Conservation (phyloP, 2,329 filamentous ascomycete genomes). For the Cladosporium velox region DNA sequence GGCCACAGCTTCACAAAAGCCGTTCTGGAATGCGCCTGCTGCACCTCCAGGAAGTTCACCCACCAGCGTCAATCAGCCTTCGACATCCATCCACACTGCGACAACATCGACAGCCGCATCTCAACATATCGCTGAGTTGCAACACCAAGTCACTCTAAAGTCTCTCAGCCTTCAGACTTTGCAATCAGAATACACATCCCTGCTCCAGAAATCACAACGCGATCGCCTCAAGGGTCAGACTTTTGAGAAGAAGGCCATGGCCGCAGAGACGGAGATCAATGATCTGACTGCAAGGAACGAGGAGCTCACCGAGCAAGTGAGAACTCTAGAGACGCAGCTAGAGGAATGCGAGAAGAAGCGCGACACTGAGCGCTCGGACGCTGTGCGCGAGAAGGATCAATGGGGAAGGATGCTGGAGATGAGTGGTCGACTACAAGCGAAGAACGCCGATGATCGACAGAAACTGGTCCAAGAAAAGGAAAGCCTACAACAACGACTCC, state of each 20-base stretch:
- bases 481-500: conserved; percentile 30
- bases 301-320: conserved; percentile 50
- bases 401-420: conserved; percentile 56
- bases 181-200: conserved; percentile 56
- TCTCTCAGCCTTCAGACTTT: conserved; percentile 55
- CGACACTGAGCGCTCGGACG: conserved; percentile 48
- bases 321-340: conserved; percentile 51
- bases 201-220: conserved; percentile 54
- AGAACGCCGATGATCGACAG: conserved; percentile 46
- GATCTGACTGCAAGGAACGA: conserved; percentile 54
- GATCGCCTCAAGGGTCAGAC: conserved; percentile 53
- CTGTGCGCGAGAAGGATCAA: conserved; percentile 49
- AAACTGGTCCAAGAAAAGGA: conserved; percentile 44
- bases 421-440: conserved; percentile 48
- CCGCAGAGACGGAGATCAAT: conserved; percentile 56
- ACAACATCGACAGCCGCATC: conserved; percentile 33
- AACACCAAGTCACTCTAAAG: conserved; percentile 57
- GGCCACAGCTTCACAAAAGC: conserved; percentile 21
- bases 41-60: conserved; percentile 20
- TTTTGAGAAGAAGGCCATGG: conserved; percentile 53
- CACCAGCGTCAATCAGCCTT: conserved; percentile 27
- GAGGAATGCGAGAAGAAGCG: conserved; percentile 52
- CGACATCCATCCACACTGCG: conserved; percentile 30
- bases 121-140: conserved; percentile 51
- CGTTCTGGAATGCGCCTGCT: background rate